Percentiles rank a stretch among this genome's conserved stretches.
Conservation (phyloP, 805 yeast species). For the Yarrowia keelungensis region DNA sequence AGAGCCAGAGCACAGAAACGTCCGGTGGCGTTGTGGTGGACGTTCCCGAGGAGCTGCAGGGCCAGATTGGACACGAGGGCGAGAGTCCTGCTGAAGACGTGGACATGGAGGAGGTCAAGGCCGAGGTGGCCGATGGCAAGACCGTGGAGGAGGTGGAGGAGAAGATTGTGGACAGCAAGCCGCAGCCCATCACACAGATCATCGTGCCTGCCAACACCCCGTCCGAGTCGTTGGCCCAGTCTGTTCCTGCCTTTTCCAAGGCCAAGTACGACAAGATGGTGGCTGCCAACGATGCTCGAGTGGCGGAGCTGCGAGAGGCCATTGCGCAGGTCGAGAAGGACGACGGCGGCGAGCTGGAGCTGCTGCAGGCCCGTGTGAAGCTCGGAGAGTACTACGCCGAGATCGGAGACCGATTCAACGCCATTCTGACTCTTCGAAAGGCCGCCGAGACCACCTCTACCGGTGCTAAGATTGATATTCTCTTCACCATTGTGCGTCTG, state of each 20-base stretch:
- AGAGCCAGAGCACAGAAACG: constrained; percentile 51
- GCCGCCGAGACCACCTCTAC: constrained; percentile 85
- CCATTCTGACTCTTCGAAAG: constrained; percentile 68
- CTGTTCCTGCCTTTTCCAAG: constrained; percentile 64
- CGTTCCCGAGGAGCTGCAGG: constrained; percentile 36
- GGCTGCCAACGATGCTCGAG: constrained; percentile 61
- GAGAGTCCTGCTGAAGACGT: constrained; percentile 32
- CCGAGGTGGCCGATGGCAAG: constrained; percentile 36
- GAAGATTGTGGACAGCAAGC: constrained; percentile 24
- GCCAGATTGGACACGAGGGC: constrained; percentile 35
- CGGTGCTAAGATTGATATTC: constrained; percentile 88
- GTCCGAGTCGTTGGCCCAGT: constrained; percentile 32
- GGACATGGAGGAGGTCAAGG: constrained; percentile 31
- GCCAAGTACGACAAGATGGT: constrained; percentile 59
- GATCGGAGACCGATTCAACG: constrained; percentile 81
- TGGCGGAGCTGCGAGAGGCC: constrained; percentile 56
- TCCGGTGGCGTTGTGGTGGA: constrained; percentile 41
- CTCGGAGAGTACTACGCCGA: constrained; percentile 88
- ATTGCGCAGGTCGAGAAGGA: constrained; percentile 64
- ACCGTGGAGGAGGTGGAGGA: constrained; percentile 33
- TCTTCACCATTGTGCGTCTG: constrained; percentile 79
- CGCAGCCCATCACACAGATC: constrained; percentile 37
- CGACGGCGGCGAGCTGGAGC: constrained; percentile 87
- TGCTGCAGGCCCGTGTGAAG: constrained; percentile 74
- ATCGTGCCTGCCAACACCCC: constrained; percentile 30